These are phyloP conservation scores for Wickerhamia fluorescens DNA, from an alignment of 805 yeast species.

Conservation along the genomic window DNA sequence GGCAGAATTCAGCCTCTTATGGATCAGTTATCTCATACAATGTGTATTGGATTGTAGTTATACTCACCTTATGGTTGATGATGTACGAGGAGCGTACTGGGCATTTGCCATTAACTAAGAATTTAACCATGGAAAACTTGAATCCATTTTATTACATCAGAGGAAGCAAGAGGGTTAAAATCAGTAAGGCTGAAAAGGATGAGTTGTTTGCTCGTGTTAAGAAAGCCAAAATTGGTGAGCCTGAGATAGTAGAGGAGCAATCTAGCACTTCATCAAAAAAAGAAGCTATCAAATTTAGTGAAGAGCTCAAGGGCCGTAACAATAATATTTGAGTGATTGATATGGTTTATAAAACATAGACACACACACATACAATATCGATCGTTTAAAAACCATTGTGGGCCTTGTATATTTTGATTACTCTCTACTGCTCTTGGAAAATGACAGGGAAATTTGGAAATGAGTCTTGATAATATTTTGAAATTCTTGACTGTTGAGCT, in stretches of 20 bases:
- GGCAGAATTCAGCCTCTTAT: constrained; percentile 22
- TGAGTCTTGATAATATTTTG: too few species aligned
- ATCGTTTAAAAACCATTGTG: too few species aligned
- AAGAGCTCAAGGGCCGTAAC: too few species aligned
- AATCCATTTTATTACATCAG: constrained; percentile 72
- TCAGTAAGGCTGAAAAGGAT: constrained; percentile 45
- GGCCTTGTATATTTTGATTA: too few species aligned
- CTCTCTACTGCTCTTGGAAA: too few species aligned
- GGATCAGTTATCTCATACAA: constrained; percentile 21
- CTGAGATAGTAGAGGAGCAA: constrained; percentile 8
- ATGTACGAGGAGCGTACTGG: constrained; percentile 18
- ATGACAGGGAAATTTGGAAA: too few species aligned
- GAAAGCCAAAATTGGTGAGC: constrained; percentile 11
- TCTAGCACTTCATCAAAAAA: constrained; percentile 2
- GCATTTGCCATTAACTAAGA: constrained; percentile 17
- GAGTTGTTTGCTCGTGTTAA: constrained; percentile 38
- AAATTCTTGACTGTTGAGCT: too few species aligned
- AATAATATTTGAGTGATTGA: too few species aligned
- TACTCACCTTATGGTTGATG: constrained; percentile 12
- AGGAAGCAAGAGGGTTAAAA: constrained; percentile 55
- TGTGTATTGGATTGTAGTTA: constrained; percentile 17
- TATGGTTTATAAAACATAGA: too few species aligned
- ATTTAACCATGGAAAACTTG: constrained; percentile 32
- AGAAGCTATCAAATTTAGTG: constrained; percentile 2
- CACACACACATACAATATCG: too few species aligned